Conservation (phyloP, 2,329 filamentous ascomycete species). For the Grosmannia penicillata region DNA sequence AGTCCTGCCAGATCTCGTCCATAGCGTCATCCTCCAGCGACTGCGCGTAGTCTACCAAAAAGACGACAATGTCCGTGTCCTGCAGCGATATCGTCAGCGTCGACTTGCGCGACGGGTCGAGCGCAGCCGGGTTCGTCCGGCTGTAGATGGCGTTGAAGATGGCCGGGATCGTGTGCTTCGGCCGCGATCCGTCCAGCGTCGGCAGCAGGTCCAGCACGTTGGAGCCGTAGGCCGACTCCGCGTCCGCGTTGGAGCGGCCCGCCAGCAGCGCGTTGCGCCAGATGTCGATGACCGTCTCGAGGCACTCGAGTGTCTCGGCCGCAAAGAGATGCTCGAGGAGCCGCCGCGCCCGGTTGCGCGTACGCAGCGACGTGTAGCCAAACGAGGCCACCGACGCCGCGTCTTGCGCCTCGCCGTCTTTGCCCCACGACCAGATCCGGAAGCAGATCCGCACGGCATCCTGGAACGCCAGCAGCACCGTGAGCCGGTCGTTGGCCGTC, state of each 20-base stretch:
- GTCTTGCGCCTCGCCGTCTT: constrained; percentile 32
- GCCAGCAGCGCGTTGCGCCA: constrained; percentile 47
- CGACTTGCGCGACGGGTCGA: constrained; percentile 70
- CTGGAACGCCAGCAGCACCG: constrained; percentile 90
- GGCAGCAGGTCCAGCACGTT: constrained; percentile 78
- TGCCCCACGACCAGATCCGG: constrained; percentile 64
- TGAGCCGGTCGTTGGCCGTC: constrained; percentile 85
- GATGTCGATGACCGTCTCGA: constrained; percentile 78
- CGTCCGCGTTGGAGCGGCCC: background rate
- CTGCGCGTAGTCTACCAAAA: constrained; percentile 77
- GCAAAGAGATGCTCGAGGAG: constrained; percentile 87
- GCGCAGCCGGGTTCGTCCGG: constrained; percentile 67
- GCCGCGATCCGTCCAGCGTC: constrained; percentile 78
- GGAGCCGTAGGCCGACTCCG: constrained; percentile 11
- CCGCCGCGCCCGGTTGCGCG: constrained; percentile 77
- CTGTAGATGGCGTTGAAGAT: constrained; percentile 96
- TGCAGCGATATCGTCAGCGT: constrained; percentile 74
- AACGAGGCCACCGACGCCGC: constrained; percentile 63
- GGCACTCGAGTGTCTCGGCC: constrained; percentile 80
- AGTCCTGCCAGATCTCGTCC: constrained; percentile 96
- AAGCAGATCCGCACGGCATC: constrained; percentile 89
- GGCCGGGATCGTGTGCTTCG: constrained; percentile 81
- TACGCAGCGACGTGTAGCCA: constrained; percentile 74
- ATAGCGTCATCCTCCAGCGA: constrained; percentile 93
- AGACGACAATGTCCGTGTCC: constrained; percentile 73